Evolutionary conservation across 2,329 filamentous ascomycete species (phyloP).

Genomic region (Fusarium proliferatum): DNA sequence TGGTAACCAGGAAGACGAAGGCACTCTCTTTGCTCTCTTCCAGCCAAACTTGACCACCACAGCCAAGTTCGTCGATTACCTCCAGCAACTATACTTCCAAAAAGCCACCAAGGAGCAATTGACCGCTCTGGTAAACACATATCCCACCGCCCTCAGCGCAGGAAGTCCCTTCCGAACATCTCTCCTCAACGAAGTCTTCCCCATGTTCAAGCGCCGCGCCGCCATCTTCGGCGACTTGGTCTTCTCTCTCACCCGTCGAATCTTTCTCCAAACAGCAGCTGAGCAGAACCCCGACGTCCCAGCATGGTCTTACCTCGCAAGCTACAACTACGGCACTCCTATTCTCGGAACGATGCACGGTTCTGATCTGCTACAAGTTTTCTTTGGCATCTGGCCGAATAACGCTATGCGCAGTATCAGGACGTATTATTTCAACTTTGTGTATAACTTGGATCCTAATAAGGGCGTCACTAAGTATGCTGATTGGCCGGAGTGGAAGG

Average conservation of each 20-base stretch:
- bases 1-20: constrained; percentile 84
- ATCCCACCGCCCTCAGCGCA: constrained; percentile 63
- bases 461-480: constrained; percentile 54
- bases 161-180: constrained; percentile 80
- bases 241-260: constrained; percentile 77
- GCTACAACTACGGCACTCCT: constrained; percentile 77
- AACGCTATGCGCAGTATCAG: constrained; percentile 70
- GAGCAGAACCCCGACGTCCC: constrained; percentile 67
- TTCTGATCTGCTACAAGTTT: constrained; percentile 75
- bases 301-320: constrained; percentile 79
- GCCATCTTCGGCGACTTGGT: constrained; percentile 80
- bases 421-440: constrained; percentile 78
- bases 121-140: constrained; percentile 68
- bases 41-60: constrained; percentile 75
- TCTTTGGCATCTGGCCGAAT: constrained; percentile 72
- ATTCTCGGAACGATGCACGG: constrained; percentile 82
- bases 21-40: constrained; percentile 78
- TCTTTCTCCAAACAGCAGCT: constrained; percentile 65
- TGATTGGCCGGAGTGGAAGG: constrained; percentile 57
- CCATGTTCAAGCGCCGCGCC: constrained; percentile 80
- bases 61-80: constrained; percentile 68
- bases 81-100: constrained; percentile 70
- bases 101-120: constrained; percentile 64
- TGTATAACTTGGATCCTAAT: constrained; percentile 79
- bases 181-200: constrained; percentile 76